phyloP scores from a whole-genome alignment of 2,329 filamentous ascomycete genomes.

The Colletotrichum aenigma region DNA sequence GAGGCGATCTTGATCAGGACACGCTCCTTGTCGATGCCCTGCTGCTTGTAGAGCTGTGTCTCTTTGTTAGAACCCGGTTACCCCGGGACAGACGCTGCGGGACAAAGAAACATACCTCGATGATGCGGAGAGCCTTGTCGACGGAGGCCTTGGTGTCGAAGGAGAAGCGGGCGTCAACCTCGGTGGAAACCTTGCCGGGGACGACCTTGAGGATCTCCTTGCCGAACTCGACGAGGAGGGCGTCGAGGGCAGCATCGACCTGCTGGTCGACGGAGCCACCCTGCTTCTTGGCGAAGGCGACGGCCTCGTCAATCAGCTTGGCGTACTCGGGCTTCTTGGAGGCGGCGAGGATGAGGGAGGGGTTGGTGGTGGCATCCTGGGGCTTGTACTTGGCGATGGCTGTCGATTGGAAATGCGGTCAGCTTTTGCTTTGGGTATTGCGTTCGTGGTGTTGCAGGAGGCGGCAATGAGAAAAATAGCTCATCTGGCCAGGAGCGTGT shows the following conservation, averaged over 20 bases:
- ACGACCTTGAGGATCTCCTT: conserved; percentile 97
- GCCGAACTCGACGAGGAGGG: conserved; percentile 96
- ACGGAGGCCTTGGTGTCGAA: conserved; percentile 94
- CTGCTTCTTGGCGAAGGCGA: conserved; percentile 83
- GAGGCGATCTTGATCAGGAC: conserved; percentile 98
- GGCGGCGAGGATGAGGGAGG: conserved; percentile 95
- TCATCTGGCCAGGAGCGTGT: neutral
- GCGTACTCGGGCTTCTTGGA: conserved; percentile 98
- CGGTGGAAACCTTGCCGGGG: conserved; percentile 97
- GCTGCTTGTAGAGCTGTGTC: conserved; percentile 85
- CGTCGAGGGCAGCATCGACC: conserved; percentile 90
- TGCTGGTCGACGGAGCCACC: conserved; percentile 75
- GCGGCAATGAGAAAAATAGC: neutral
- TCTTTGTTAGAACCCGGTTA: conserved; percentile 10
- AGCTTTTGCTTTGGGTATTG: neutral
- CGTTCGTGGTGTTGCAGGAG: neutral
- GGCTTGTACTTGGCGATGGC: conserved; percentile 99
- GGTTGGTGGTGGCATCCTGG: conserved; percentile 99
- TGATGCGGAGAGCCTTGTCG: conserved; percentile 95
- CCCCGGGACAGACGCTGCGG: neutral
- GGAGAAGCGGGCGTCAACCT: conserved; percentile 95
- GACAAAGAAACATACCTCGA: conserved; percentile 68
- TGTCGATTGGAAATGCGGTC: conserved; percentile 38
- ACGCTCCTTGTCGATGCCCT: conserved; percentile 91
- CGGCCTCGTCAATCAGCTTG: conserved; percentile 84